Percentiles rank a stretch among this genome's conserved stretches.
Conservation (phyloP, 2,329 filamentous ascomycete species). For the Bipolaris victoriae region DNA sequence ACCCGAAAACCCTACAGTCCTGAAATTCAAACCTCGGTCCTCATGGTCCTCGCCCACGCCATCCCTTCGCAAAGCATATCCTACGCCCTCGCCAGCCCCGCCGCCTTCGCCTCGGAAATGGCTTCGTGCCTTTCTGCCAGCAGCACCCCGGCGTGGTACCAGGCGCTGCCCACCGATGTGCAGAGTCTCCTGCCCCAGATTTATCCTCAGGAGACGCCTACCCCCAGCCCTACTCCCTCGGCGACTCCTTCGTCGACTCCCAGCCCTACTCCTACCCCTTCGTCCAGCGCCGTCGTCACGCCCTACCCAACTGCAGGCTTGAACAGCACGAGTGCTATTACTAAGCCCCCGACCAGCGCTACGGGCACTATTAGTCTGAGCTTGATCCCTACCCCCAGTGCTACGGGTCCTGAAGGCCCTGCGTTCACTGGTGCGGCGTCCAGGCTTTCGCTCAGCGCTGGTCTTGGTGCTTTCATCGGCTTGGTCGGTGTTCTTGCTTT, state of each 20-base stretch:
- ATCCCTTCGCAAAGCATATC: constrained; percentile 51
- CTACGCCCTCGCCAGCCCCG: constrained; percentile 51
- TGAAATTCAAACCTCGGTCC: constrained; percentile 46
- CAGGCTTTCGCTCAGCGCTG: constrained; percentile 45
- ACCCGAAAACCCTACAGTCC: constrained; percentile 20
- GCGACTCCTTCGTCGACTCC: not conserved
- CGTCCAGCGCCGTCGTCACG: constrained; percentile 1
- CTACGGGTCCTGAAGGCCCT: constrained; percentile 11
- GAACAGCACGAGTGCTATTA: constrained; percentile 10
- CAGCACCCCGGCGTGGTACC: constrained; percentile 54
- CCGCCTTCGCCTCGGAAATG: constrained; percentile 51
- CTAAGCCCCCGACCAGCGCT: constrained; percentile 17
- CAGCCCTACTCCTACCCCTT: not conserved
- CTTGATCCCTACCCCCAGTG: constrained; percentile 6
- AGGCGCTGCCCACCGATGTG: constrained; percentile 53
- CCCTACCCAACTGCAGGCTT: constrained; percentile 9
- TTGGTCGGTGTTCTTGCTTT: constrained; percentile 53
- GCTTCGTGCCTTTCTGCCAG: constrained; percentile 53
- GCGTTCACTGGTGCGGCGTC: constrained; percentile 39
- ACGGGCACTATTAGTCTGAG: constrained; percentile 15
- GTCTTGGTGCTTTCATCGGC: constrained; percentile 50
- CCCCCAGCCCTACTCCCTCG: constrained; percentile 21
- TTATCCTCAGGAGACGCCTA: constrained; percentile 34
- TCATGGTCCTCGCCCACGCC: constrained; percentile 53
- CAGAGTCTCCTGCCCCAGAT: constrained; percentile 51